Evolutionary conservation across 2,329 filamentous ascomycete species (phyloP), one percentile per base, ranked within the genome.

Genomic region (Colletotrichum cereale): DNA sequence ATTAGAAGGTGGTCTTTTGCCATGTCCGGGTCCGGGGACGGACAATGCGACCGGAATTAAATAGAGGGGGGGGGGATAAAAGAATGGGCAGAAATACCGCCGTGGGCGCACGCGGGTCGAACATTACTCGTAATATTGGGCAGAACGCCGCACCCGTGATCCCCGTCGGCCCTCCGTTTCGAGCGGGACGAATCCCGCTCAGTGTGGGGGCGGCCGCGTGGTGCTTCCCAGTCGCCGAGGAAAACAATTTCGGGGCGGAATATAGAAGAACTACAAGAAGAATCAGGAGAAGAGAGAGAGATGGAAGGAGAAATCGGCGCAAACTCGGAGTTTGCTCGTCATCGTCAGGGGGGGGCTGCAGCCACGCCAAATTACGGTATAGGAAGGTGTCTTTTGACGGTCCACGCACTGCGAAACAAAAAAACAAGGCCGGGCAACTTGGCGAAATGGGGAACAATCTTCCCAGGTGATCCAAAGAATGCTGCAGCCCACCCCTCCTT

Each of bases 1-100:
- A 24, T 55, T 56, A 40, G 38, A 67, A n/a, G 38, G 47, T 48
- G 48, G 57, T 55, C 47, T 34, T 34, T 16, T 62, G 65, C 65
- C 36, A 18, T 21, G 40, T 40, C 34, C 24, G 16, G 40, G 26
- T 29, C 57, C 21, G 42, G 42, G 5, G 16, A n/a, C 48, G 57
- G 42, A 61, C 21, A 61, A 36, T 31, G 38, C 56, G 56, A 24
- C 56, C n/a, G 21, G 40, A 42, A 26, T 2, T 21, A 29, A 44
- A 44, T n/a, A n/a, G n/a, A n/a, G n/a, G n/a, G n/a, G n/a, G n/a
- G n/a, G n/a, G n/a, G n/a, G n/a, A n/a, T n/a, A n/a, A n/a, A n/a
- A n/a, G n/a, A n/a, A n/a, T n/a, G n/a, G n/a, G n/a, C n/a, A n/a
- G n/a, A n/a, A n/a, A n/a, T n/a, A n/a, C n/a, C n/a, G n/a, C n/a